A percentile compares a stretch with the other conserved stretches of the same genome.
phyloP scores from a whole-genome alignment of 345 rosid species.

The Excoecaria agallocha region DNA sequence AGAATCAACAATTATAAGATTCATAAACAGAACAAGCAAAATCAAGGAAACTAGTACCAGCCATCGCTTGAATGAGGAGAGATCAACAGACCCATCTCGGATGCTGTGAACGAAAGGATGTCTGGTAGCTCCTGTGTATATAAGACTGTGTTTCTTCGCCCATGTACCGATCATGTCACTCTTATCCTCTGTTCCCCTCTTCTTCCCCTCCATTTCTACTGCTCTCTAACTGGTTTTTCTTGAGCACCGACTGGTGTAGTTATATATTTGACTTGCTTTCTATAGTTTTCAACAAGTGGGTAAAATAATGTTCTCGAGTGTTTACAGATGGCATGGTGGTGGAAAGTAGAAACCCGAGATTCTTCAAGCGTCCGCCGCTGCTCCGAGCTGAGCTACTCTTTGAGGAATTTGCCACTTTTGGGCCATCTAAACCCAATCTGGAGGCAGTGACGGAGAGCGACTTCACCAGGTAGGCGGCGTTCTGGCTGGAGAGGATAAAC shows the following conservation, averaged over 20 bases:
- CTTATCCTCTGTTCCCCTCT: too few relatives aligned
- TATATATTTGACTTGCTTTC: background rate
- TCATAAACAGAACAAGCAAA: background rate
- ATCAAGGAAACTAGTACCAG: slow-evolving; percentile 44
- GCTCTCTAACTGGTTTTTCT: background rate
- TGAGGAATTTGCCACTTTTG: too few relatives aligned
- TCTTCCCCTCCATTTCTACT: slow-evolving; percentile 25
- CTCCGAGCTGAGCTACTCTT: too few relatives aligned
- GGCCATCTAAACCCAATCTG: too few relatives aligned
- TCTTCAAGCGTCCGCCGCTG: background rate
- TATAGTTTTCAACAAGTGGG: background rate
- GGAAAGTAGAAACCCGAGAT: background rate
- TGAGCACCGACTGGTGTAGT: background rate
- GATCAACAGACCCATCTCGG: slow-evolving; percentile 69
- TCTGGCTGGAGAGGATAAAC: too few relatives aligned
- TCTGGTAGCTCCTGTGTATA: slow-evolving; percentile 60
- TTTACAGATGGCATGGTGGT: background rate
- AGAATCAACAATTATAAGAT: background rate
- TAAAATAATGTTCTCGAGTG: background rate
- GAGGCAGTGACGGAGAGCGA: too few relatives aligned
- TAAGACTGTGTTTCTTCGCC: slow-evolving; percentile 58
- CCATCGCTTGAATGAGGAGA: slow-evolving; percentile 68
- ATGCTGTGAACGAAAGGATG: slow-evolving; percentile 65
- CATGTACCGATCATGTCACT: slow-evolving; percentile 57
- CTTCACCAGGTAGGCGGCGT: too few relatives aligned